Evolutionary conservation across 140 eudicot species (phyloP).

Genomic region (Stevia rebaudiana): DNA sequence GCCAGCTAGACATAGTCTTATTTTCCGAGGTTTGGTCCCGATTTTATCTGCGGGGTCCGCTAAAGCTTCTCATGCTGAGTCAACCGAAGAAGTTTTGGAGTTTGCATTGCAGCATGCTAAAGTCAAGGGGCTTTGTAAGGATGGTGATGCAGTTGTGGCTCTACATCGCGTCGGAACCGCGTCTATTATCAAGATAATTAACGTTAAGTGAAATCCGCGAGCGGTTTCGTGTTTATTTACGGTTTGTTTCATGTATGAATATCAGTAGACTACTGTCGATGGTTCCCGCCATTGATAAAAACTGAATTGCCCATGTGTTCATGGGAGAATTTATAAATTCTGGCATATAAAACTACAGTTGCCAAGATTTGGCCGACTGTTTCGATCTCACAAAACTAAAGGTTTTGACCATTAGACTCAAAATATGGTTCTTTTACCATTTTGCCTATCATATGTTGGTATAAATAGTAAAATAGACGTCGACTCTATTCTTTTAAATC

Average conservation of each 20-base stretch:
- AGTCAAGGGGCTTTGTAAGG: slow-evolving; percentile 51
- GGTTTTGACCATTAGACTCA: too few relatives aligned
- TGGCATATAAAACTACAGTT: slow-evolving; percentile 26
- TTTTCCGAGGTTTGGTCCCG: slow-evolving; percentile 63
- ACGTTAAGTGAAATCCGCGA: slow-evolving; percentile 37
- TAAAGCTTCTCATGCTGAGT: slow-evolving; percentile 69
- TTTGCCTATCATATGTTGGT: too few relatives aligned
- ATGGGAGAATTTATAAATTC: slow-evolving; percentile 12
- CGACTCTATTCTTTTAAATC: too few relatives aligned
- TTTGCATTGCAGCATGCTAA: slow-evolving; percentile 66
- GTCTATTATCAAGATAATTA: slow-evolving; percentile 60
- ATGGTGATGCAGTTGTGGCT: slow-evolving; percentile 66
- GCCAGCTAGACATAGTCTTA: slow-evolving; percentile 74
- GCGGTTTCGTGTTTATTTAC: neutral
- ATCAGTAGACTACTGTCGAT: slow-evolving; percentile 24
- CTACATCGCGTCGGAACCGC: slow-evolving; percentile 71
- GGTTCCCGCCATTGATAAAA: slow-evolving; percentile 22
- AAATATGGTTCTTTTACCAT: too few relatives aligned
- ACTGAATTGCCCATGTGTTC: slow-evolving; percentile 22
- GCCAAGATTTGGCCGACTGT: slow-evolving; percentile 12
- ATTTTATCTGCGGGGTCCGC: slow-evolving; percentile 66
- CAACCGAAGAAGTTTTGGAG: slow-evolving; percentile 64
- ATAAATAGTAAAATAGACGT: too few relatives aligned
- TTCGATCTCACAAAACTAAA: too few relatives aligned
- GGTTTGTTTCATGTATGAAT: slow-evolving; percentile 14